Evolutionary conservation across 257 asterid genomes (phyloP), one percentile per base, ranked within the genome.

Genomic region (Ajuga chamaepitys): DNA sequence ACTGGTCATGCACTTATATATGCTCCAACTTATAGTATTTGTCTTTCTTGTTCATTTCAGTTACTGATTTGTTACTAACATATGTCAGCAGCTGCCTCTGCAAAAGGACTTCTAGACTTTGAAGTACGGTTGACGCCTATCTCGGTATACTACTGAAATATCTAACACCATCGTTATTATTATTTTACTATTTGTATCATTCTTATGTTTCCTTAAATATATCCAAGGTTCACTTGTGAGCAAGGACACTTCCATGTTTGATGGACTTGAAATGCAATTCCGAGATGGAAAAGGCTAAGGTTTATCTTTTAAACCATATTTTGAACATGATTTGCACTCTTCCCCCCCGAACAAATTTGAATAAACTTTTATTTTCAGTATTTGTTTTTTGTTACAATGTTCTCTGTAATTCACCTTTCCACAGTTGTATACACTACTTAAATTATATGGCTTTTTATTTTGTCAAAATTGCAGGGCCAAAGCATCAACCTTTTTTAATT

Each of bases 71-170:
- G 4, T 62, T 48, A n/a, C 57, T 66, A 21, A 20, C 84, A 93
- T 97, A 93, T 93, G 99, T 93, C 99, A 12, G 99, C 97, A 55
- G 97, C 99, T 74, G 99, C 99, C 67, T 93, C 89, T 74, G 97
- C 99, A 8, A 93, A 93, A 83, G 99, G 99, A 38, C 97, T 93
- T 52, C 91, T 93, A 28, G 99, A 93, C 75, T 82, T 93, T 78
- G 99, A 93, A 86, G 99, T 97, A 62, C 99, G 80, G 57, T 76
- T 93, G 75, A 93, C 99, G 67, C 99, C 99, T 37, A 93, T 93
- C 63, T 80, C 87, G 97, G 99, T 93, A 13, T 55, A 87, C 73
- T 41, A 68, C 46, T 52, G 54, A 44, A 55, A 32, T 62, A 41
- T 60, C 64, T 26, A 16, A 25, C 21, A 18, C 50, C 53, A 51